Conservation (phyloP, 108 stramenopile species). For the Chaetoceros tenuissimus region DNA sequence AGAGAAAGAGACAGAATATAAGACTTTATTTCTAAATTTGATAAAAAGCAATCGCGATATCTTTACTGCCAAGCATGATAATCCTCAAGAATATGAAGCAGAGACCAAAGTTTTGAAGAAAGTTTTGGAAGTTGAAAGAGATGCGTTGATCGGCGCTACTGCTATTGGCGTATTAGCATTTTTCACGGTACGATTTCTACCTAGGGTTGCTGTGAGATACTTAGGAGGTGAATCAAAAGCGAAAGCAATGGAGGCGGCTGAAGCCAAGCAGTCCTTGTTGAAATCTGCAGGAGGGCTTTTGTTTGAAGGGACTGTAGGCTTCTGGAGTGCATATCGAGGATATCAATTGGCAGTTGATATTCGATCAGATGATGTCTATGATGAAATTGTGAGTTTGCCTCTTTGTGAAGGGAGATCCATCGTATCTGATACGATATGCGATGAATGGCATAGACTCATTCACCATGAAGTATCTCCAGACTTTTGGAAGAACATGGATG, state of each 20-base stretch:
- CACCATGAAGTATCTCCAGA: conserved; percentile 23
- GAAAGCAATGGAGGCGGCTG: not conserved
- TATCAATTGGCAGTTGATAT: not conserved
- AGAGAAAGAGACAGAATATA: not conserved
- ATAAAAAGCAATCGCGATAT: not conserved
- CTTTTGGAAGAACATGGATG: conserved; percentile 33
- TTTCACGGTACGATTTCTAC: not conserved
- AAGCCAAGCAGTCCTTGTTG: not conserved
- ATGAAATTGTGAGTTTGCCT: conserved; percentile 29
- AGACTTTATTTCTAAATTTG: not conserved
- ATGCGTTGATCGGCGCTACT: not conserved
- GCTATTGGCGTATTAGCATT: not conserved
- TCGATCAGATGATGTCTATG: conserved; percentile 4
- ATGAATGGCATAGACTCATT: conserved; percentile 29
- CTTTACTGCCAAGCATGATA: not conserved
- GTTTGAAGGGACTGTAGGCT: not conserved
- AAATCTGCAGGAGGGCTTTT: not conserved
- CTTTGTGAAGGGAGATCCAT: conserved; percentile 27
- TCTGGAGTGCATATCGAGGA: not conserved
- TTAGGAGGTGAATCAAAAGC: not conserved
- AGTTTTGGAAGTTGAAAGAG: not conserved
- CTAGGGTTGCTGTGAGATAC: not conserved
- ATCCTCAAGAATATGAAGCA: not conserved
- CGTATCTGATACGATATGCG: conserved; percentile 26
- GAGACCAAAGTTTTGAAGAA: not conserved